Evolutionary conservation across 768 basidiomycete genomes (phyloP), one percentile per base, ranked within the genome.

Genomic region (Mycena rosella): DNA sequence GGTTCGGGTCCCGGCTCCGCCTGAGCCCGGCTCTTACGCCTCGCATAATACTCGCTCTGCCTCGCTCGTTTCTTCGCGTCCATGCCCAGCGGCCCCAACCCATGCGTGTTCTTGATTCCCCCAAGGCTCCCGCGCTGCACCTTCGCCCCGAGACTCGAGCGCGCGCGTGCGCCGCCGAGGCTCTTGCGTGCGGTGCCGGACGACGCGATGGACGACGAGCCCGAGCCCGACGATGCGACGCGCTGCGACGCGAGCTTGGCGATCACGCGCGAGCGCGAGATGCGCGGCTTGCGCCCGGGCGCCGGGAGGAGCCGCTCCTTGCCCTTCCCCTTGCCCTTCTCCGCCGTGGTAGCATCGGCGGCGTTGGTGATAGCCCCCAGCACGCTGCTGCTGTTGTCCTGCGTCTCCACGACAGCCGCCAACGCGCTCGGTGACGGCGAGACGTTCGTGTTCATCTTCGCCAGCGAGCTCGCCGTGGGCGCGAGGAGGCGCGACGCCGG

Each of bases 201-300:
- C 11, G 69, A 73, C 11, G 74, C 74, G 52, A 75, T 64, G 29
- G 76, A 55, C 9, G 78, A 71, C 64, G n/a, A n/a, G n/a, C n/a
- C n/a, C n/a, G n/a, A n/a, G n/a, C 74, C 78, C 13, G 76, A 77
- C 3, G n/a, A n/a, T n/a, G 86, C 86, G 17, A 85, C 87, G 8
- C 93, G 88, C 76, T 94, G 91, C 17, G 91, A 91, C 1, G 90
- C 91, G 38, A 94, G 80, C 71, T 85, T 87, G 0, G 93, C 91
- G 49, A 94, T 93, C 44, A 95, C 91, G 67, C 89, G 91, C 29
- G 92, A 92, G 42, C 94, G 87, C 47, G 93, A 95, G 69, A 95
- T 92, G 10, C 92, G 87, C 5, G 93, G 93, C 74, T 88, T 90
- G 63, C 91, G 86, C 11, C 57, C 60, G 73, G 14, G 86, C 9